These are phyloP conservation scores for Solanum habrochaites DNA, from an alignment of 257 asterid genomes.

Conservation along the genomic window DNA sequence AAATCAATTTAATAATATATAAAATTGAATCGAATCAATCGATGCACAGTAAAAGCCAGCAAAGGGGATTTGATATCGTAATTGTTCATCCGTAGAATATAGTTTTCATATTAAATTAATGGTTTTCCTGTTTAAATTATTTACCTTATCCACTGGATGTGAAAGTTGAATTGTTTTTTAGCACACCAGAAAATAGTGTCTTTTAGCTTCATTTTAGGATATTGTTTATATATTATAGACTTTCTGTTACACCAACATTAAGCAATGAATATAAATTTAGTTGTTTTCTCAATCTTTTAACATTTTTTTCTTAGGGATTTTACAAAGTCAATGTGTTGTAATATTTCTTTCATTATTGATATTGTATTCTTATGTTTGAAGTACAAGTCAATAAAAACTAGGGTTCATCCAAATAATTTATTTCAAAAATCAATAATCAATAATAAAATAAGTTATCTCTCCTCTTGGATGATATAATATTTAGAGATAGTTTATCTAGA, in stretches of 20 bases:
- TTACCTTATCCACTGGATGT: not conserved
- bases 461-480: too few species aligned
- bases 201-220: not conserved
- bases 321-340: not conserved
- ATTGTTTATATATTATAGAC: not conserved
- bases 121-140: not conserved
- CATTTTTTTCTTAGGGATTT: not conserved
- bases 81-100: too few species aligned
- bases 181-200: not conserved
- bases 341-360: too few species aligned
- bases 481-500: too few species aligned
- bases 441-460: accelerated
- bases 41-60: accelerated
- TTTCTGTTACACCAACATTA: not conserved
- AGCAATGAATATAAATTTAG: not conserved
- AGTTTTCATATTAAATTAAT: too few species aligned
- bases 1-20: too few species aligned
- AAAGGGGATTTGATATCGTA: not conserved
- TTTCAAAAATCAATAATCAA: too few species aligned
- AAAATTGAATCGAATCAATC: too few species aligned
- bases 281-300: not conserved
- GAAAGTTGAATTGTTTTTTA: not conserved
- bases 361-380: too few species aligned
- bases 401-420: not conserved
- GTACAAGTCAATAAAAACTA: not conserved